Conservation (phyloP, 345 rosid genomes). For the Sisymbrium altissimum region DNA sequence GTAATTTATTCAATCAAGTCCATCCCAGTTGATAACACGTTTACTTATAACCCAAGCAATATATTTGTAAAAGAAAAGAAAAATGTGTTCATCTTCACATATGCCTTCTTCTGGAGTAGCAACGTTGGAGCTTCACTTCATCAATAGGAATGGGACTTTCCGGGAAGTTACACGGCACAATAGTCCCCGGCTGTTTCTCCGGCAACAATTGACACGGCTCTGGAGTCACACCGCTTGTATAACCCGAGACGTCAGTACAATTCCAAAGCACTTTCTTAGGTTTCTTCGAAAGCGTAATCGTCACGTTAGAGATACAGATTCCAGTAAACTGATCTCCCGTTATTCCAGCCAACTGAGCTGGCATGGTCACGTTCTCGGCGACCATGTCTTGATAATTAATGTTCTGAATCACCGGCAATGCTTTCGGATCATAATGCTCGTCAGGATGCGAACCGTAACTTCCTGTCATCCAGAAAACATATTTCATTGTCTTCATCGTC, state of each 20-base stretch:
- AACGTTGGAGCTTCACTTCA: slow-evolving; percentile 38
- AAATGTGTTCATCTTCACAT: slow-evolving; percentile 18
- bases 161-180: slow-evolving; percentile 54
- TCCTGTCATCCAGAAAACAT: slow-evolving; percentile 93
- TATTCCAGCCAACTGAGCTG: slow-evolving; percentile 63
- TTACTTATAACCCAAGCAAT: slow-evolving; percentile 22
- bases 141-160: slow-evolving; percentile 53
- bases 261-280: slow-evolving; percentile 74
- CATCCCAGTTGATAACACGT: not conserved
- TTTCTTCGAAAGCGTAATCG: slow-evolving; percentile 42
- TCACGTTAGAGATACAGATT: slow-evolving; percentile 77
- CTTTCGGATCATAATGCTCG: slow-evolving; percentile 62
- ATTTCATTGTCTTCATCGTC: slow-evolving; percentile 72
- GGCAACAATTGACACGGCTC: slow-evolving; percentile 51
- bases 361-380: slow-evolving; percentile 72
- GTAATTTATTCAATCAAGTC: slow-evolving; percentile 7
- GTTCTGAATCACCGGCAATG: slow-evolving; percentile 56
- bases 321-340: slow-evolving; percentile 55
- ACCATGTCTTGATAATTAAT: slow-evolving; percentile 65
- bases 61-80: not conserved
- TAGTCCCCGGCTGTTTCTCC: slow-evolving; percentile 38
- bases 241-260: slow-evolving; percentile 62
- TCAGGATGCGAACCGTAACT: slow-evolving; percentile 73
- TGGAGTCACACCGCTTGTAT: slow-evolving; percentile 59
- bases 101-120: slow-evolving; percentile 38